A percentile compares a stretch with the other conserved stretches of the same genome.
These are phyloP conservation scores for Populus tomentosa DNA, from an alignment of 441 rosid genomes.

Conservation along the genomic window DNA sequence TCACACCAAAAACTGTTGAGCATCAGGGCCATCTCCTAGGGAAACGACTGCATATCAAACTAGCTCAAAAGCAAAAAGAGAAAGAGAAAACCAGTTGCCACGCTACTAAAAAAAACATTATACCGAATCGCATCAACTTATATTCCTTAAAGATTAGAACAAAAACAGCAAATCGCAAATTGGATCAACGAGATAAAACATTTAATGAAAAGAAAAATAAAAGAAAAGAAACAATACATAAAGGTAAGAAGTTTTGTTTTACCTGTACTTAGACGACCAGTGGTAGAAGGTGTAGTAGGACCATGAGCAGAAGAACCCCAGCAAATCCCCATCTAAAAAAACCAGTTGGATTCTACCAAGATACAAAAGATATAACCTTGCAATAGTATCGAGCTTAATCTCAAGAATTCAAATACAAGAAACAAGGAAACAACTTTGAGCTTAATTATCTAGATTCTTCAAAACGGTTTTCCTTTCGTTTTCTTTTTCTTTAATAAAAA, in stretches of 20 bases:
- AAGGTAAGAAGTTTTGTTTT: neutral
- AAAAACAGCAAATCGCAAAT: conserved; percentile 1
- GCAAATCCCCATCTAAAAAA: conserved; percentile 56
- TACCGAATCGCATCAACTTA: no score
- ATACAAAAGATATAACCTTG: neutral
- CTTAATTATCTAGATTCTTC: neutral
- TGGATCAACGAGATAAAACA: neutral
- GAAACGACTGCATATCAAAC: neutral
- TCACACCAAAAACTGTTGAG: no score
- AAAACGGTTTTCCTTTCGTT: neutral
- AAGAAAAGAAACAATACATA: neutral
- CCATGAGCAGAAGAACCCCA: conserved; percentile 46
- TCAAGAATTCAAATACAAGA: neutral
- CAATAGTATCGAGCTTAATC: neutral
- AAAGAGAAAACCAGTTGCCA: neutral
- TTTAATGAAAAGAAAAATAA: neutral
- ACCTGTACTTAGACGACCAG: conserved; percentile 53
- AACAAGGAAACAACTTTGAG: neutral
- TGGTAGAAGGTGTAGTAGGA: conserved; percentile 42
- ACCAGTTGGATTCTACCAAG: conserved; percentile 1
- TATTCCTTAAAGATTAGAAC: neutral
- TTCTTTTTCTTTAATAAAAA: neutral
- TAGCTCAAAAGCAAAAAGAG: neutral
- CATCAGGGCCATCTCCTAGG: no score
- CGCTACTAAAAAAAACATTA: neutral